A percentile compares a stretch with the other conserved stretches of the same genome.
Conservation (phyloP, 345 rosid species). For the Eucalyptus cloeziana region DNA sequence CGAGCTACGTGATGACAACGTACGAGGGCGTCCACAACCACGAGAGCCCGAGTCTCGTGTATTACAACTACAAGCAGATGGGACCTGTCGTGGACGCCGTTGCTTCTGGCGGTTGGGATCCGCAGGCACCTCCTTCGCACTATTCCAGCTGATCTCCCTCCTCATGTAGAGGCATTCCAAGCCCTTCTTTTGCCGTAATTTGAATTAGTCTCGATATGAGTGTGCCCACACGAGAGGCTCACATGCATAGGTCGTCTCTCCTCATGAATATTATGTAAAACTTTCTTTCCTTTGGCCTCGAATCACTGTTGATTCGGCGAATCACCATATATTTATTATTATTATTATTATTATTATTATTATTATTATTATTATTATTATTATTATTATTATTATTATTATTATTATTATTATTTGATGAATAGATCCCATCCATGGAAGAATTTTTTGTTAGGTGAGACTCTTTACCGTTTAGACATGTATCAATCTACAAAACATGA, state of each 20-base stretch:
- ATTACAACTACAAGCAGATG: conserved; percentile 12
- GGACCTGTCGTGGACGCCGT: neutral
- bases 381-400: neutral
- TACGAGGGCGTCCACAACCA: conserved; percentile 80
- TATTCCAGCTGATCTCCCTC: neutral
- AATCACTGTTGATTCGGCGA: neutral
- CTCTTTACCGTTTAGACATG: neutral
- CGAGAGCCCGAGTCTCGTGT: conserved; percentile 27
- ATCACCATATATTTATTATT: neutral
- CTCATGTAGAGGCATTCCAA: neutral
- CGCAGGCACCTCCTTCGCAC: neutral
- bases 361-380: neutral
- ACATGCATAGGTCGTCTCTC: neutral
- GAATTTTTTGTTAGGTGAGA: neutral
- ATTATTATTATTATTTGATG: neutral
- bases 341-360: neutral
- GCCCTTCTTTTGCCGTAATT: neutral
- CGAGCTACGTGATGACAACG: conserved; percentile 58
- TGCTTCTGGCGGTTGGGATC: neutral
- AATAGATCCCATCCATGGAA: neutral
- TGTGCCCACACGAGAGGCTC: neutral
- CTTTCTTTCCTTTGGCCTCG: neutral
- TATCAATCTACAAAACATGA: neutral
- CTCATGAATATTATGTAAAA: neutral
- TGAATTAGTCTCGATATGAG: too few relatives aligned